Conservation (phyloP, 805 yeast species). For the Yamadazyma takamatsuzukensis region DNA sequence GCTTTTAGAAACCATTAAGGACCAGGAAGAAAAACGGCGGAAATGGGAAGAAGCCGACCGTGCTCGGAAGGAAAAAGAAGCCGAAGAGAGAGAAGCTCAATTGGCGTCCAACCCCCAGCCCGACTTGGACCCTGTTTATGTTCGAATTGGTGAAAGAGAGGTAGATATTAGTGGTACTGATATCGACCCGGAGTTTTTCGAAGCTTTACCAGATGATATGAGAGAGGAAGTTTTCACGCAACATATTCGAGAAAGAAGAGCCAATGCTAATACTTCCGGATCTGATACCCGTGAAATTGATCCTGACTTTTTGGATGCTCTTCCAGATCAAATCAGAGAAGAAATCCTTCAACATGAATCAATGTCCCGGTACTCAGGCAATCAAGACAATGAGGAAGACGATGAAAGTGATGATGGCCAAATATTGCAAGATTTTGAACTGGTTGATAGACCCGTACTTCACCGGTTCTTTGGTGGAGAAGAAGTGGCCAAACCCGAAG, state of each 20-base stretch:
- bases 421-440: conserved; percentile 6
- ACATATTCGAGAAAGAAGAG: conserved; percentile 73
- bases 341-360: conserved; percentile 60
- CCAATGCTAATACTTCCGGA: conserved; percentile 40
- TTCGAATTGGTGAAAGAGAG: conserved; percentile 69
- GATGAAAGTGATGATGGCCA: conserved; percentile 22
- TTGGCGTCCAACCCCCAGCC: conserved; percentile 5
- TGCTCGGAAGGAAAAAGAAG: conserved; percentile 14
- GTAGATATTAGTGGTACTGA: conserved; percentile 88
- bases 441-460: background rate
- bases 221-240: conserved; percentile 88
- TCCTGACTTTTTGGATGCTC: conserved; percentile 74
- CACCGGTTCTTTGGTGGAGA: conserved; percentile 12
- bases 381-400: conserved; percentile 15
- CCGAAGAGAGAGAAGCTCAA: conserved; percentile 16
- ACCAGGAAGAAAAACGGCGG: conserved; percentile 28
- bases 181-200: conserved; percentile 85
- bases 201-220: conserved; percentile 90
- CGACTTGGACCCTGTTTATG: conserved; percentile 51
- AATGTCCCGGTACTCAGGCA: conserved; percentile 34
- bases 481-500: conserved; percentile 14
- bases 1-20: conserved; percentile 24
- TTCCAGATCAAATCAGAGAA: conserved; percentile 65
- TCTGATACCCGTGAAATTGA: conserved; percentile 62
- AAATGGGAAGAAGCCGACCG: conserved; percentile 25